Conservation (phyloP, 305 asterid genomes). For the Solanum hybrid region DNA sequence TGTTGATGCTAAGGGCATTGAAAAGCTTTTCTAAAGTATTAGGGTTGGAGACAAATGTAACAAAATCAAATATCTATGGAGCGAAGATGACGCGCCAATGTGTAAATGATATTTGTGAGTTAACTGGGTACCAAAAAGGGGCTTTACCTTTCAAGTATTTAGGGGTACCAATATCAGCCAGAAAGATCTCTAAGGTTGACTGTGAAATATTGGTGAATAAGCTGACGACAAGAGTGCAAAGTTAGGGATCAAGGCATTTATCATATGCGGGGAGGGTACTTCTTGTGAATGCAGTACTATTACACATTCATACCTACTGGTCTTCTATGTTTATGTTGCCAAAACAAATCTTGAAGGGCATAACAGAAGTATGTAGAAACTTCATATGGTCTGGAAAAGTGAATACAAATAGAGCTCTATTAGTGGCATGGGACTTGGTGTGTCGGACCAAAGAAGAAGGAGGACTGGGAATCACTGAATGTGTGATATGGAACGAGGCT, state of each 20-base stretch:
- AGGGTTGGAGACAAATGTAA: background rate
- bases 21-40: background rate
- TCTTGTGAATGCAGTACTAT: background rate
- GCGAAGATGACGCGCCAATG: background rate
- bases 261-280: background rate
- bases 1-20: background rate
- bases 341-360: background rate
- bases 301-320: background rate
- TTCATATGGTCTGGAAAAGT: background rate
- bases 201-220: background rate
- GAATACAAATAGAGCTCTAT: background rate
- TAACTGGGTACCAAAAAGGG: background rate
- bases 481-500: background rate
- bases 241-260: background rate
- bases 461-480: background rate
- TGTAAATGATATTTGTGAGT: background rate
- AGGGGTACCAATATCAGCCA: background rate
- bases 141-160: background rate
- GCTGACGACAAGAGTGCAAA: background rate
- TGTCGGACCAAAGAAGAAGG: background rate
- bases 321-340: background rate
- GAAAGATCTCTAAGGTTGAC: background rate
- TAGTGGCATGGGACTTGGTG: background rate
- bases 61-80: background rate
- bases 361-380: background rate